Evolutionary conservation across 2,329 filamentous ascomycete species (phyloP), one percentile per base, ranked within the genome.

Genomic region (Cryoendolithus antarcticus): DNA sequence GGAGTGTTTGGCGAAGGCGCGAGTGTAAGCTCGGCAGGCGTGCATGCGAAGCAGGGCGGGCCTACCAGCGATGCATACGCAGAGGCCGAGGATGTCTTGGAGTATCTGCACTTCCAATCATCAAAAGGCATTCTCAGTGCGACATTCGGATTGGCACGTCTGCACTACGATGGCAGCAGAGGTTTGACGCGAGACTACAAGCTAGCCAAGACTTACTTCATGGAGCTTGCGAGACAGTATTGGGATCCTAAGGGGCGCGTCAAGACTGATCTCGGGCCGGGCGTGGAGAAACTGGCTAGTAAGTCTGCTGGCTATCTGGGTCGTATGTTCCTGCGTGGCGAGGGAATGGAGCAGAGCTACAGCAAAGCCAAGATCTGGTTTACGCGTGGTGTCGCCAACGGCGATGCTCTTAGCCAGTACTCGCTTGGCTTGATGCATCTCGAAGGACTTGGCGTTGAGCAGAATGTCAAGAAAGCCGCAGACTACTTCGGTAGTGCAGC

Each of bases 1-100:
- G 91, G 91, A 32, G 82, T 94, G 5, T 98, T 95, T 57, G 93
- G 91, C 34, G 86, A 94, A 62, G 93, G 91, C 3, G 91, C 91
- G 9, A 96, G 89, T 56, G 84, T 81, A 30, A 80, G 81, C 15
- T 95, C 86, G 56, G 82, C 91, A 0, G 91, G 91, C 4, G 71
- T 75, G 41, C 88, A 93, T 56, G 86, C 86, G 3, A 74, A 80
- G 52, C 78, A 79, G 46, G 75, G 78, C 12, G 77, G 77, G 40
- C 72, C 79, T 1, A 80, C 82, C 47, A 84, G 85, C 2, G 83
- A 91, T 55, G 76, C 82, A 1, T 82, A 93, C 52, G 86, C 86
- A 1, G 83, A 85, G 10, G 75, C 95, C 42, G 86, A 93, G 51
- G 89, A 98, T 59, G 82, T 96, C 10, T 77, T 98, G 43, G 91